phyloP scores from a whole-genome alignment of 2,329 filamentous ascomycete species.

The Kalmusia sp. region DNA sequence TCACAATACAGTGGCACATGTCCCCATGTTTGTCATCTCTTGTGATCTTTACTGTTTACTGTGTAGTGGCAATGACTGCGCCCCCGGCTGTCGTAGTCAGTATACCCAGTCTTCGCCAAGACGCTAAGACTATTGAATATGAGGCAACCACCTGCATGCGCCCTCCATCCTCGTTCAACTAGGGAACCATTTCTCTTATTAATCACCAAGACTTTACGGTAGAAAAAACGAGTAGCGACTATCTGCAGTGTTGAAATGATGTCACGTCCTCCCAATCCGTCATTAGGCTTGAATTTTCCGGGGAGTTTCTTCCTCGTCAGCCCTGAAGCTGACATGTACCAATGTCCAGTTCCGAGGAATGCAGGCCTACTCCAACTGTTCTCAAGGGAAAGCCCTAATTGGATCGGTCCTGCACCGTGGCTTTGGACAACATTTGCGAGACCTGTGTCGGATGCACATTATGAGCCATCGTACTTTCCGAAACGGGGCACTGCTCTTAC shows the following conservation, averaged over 20 bases:
- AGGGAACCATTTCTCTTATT: background rate
- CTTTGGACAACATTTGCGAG: conserved; percentile 9
- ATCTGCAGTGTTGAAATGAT: background rate
- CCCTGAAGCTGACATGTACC: conserved; percentile 4
- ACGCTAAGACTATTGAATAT: background rate
- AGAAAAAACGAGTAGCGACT: background rate
- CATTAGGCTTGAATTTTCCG: background rate
- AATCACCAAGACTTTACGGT: background rate
- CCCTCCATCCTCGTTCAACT: background rate
- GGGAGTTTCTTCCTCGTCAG: conserved; percentile 5
- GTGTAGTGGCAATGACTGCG: background rate
- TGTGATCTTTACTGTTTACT: too few relatives aligned
- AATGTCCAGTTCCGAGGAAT: conserved; percentile 4
- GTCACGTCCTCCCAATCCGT: background rate
- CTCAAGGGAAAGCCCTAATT: background rate
- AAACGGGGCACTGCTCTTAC: background rate
- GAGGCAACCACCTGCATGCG: background rate
- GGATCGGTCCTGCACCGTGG: conserved; percentile 9
- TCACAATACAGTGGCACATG: too few relatives aligned
- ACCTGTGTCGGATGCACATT: background rate
- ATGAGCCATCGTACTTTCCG: conserved; percentile 1
- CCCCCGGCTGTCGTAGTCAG: background rate
- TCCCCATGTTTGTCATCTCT: too few relatives aligned
- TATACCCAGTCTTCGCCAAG: background rate
- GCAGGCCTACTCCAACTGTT: conserved; percentile 7